phyloP scores from a whole-genome alignment of 2,329 filamentous ascomycete species.

The Fusarium ramigenum region DNA sequence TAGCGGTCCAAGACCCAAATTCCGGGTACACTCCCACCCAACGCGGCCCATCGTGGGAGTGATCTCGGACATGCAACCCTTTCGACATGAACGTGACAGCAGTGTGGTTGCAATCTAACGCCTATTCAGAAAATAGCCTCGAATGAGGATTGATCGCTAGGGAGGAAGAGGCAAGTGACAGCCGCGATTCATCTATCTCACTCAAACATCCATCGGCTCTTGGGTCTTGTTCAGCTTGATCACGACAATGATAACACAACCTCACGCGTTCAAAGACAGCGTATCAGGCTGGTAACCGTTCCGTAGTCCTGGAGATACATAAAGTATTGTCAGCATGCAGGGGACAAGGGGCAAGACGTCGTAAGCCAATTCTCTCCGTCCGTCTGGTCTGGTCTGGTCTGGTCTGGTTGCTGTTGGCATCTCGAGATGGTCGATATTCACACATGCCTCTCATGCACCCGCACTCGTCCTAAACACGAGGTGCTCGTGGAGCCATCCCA shows the following conservation, averaged over 20 bases:
- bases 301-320: conserved; percentile 24
- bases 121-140: conserved; percentile 16
- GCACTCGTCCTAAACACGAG: conserved; percentile 42
- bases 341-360: conserved; percentile 35
- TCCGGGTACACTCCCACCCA: background rate
- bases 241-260: conserved; percentile 9
- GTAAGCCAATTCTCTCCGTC: conserved; percentile 29
- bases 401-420: background rate
- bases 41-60: background rate
- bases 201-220: background rate
- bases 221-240: conserved; percentile 4
- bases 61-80: conserved; percentile 29
- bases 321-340: conserved; percentile 34
- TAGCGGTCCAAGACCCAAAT: background rate
- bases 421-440: conserved; percentile 10
- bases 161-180: background rate
- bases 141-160: conserved; percentile 3
- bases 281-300: conserved; percentile 21
- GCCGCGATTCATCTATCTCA: background rate
- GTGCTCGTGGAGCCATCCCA: conserved; percentile 41
- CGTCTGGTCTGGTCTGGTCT: background rate
- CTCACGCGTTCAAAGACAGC: conserved; percentile 3
- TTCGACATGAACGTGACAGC: conserved; percentile 26
- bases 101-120: conserved; percentile 21
- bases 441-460: conserved; percentile 30